Evolutionary conservation across 2,329 filamentous ascomycete genomes (phyloP).

Genomic region (Alternaria hordeiaustralica): DNA sequence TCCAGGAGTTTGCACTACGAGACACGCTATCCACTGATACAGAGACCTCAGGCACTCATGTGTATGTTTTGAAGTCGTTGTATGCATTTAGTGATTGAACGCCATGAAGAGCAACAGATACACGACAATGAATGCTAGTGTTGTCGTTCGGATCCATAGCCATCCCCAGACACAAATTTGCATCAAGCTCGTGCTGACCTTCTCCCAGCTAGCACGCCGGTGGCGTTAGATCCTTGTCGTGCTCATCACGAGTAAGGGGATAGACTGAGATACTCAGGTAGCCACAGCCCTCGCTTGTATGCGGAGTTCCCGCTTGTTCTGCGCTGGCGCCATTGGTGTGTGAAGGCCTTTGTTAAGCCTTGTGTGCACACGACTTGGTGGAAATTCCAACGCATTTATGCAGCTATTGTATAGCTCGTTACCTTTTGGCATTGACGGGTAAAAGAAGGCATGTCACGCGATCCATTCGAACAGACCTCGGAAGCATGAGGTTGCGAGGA

Average conservation of each 20-base stretch:
- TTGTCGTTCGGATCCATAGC: background rate
- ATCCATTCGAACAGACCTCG: background rate
- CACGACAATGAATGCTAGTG: background rate
- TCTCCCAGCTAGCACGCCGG: background rate
- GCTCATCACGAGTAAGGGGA: background rate
- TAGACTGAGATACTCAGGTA: background rate
- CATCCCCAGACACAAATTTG: background rate
- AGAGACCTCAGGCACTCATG: background rate
- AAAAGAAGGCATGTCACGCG: too few relatives aligned
- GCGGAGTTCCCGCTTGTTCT: background rate
- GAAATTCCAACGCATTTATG: background rate
- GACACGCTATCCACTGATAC: background rate
- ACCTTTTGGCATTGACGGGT: too few relatives aligned
- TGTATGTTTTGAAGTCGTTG: background rate
- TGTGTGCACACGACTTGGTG: background rate
- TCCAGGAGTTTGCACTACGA: background rate
- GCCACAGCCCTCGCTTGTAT: background rate
- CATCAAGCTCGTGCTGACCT: background rate
- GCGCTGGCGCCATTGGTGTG: background rate
- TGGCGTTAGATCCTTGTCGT: background rate
- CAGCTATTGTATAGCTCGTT: background rate
- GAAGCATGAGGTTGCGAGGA: background rate
- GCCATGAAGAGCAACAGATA: background rate
- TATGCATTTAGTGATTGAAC: background rate
- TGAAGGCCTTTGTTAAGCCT: background rate